Evolutionary conservation across 2,329 filamentous ascomycete genomes (phyloP).

Genomic region (Colletotrichum sp.): DNA sequence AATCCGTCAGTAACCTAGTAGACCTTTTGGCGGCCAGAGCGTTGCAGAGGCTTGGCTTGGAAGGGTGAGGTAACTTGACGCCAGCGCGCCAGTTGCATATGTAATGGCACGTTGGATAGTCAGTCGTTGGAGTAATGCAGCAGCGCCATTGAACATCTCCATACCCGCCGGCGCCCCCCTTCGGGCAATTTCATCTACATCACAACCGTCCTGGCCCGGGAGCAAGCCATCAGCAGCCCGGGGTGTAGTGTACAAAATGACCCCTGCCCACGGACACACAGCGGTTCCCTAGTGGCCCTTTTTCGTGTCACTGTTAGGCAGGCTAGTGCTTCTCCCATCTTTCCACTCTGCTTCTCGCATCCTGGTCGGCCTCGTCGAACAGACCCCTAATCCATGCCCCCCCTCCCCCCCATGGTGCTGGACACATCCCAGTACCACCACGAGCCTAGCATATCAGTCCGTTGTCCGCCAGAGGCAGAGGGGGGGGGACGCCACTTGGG

Average conservation of each 20-base stretch:
- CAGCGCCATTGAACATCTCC: conserved; percentile 33
- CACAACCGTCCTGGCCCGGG: conserved; percentile 38
- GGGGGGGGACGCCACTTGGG: conserved; percentile 20
- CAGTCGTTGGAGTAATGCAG: conserved; percentile 23
- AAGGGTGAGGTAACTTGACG: conserved; percentile 11
- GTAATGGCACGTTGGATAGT: conserved; percentile 29
- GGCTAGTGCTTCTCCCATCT: conserved; percentile 31
- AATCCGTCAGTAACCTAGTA: neutral
- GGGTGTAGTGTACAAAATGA: conserved; percentile 21
- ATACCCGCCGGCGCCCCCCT: conserved; percentile 29
- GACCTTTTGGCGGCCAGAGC: conserved; percentile 11
- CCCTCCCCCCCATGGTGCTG: neutral
- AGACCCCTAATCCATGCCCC: conserved; percentile 37
- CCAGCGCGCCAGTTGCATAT: conserved; percentile 25
- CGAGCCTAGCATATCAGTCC: conserved; percentile 23
- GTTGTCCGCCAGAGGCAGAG: conserved; percentile 13
- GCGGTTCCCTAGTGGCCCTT: conserved; percentile 26
- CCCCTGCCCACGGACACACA: conserved; percentile 23
- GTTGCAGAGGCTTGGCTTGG: conserved; percentile 4
- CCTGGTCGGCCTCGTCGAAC: conserved; percentile 6
- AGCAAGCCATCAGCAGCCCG: conserved; percentile 15
- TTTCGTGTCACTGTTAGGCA: conserved; percentile 29
- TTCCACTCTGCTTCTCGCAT: conserved; percentile 30
- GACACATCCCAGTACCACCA: conserved; percentile 14
- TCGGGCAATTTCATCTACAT: conserved; percentile 51